A percentile compares a stretch with the other conserved stretches of the same genome.
Conservation (phyloP, 768 basidiomycete genomes). For the Boletellus ananas region DNA sequence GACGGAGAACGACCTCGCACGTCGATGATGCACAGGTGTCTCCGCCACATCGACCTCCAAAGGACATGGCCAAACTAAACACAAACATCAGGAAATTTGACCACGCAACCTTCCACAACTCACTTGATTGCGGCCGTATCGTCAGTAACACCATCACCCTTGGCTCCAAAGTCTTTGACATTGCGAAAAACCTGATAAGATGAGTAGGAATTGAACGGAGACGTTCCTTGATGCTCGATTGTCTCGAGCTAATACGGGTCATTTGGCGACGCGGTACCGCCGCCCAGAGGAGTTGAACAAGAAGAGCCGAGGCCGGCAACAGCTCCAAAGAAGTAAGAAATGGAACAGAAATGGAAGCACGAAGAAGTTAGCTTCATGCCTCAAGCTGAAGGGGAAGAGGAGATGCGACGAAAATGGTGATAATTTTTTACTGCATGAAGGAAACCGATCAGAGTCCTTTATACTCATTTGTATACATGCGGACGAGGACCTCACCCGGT, state of each 20-base stretch:
- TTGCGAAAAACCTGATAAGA: slow-evolving; percentile 72
- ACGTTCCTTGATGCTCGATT: slow-evolving; percentile 68
- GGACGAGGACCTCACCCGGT: too few relatives aligned
- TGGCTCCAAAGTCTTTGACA: slow-evolving; percentile 59
- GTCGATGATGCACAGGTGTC: slow-evolving; percentile 49
- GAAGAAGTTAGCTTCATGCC: slow-evolving; percentile 9
- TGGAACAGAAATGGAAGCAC: slow-evolving; percentile 7
- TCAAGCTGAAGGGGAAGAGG: background rate
- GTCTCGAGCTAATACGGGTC: slow-evolving; percentile 65
- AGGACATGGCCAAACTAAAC: slow-evolving; percentile 59
- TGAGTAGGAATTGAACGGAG: slow-evolving; percentile 56
- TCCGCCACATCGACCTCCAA: slow-evolving; percentile 57
- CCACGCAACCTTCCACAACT: background rate
- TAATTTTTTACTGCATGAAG: too few relatives aligned
- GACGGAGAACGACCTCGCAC: slow-evolving; percentile 16
- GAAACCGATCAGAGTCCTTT: too few relatives aligned
- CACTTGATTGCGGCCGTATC: slow-evolving; percentile 77
- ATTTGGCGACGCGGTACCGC: slow-evolving; percentile 41
- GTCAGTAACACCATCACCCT: slow-evolving; percentile 64
- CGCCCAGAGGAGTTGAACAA: slow-evolving; percentile 43
- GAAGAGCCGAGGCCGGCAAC: slow-evolving; percentile 41
- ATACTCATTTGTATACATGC: too few relatives aligned
- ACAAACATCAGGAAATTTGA: slow-evolving; percentile 3
- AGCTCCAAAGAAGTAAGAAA: background rate
- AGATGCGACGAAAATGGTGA: too few relatives aligned